Conservation (phyloP, 768 basidiomycete species). For the Basidioascus undulatus region DNA sequence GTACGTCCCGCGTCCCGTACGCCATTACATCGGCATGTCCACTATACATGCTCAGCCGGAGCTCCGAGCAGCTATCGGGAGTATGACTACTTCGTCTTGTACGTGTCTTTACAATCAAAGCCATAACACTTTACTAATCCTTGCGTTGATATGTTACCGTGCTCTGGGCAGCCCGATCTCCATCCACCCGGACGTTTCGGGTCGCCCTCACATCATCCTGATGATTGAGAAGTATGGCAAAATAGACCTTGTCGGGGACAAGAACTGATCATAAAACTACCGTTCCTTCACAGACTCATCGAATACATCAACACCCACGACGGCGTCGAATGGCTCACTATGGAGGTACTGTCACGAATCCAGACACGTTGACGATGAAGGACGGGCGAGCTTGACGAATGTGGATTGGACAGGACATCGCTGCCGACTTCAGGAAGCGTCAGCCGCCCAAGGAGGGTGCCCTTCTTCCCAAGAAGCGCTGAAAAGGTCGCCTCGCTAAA, state of each 20-base stretch:
- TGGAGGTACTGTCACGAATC: too few relatives aligned
- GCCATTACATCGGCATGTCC: neutral
- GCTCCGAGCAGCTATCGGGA: too few relatives aligned
- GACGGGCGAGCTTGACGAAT: too few relatives aligned
- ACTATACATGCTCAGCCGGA: neutral
- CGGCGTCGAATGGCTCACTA: conserved; percentile 42
- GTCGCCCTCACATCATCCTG: conserved; percentile 42
- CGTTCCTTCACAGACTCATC: neutral
- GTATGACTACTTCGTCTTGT: conserved; percentile 2
- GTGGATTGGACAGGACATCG: too few relatives aligned
- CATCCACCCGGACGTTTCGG: conserved; percentile 54
- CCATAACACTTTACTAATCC: too few relatives aligned
- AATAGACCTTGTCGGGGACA: too few relatives aligned
- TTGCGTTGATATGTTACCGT: conserved; percentile 27
- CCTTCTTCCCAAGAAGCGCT: too few relatives aligned
- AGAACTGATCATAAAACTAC: conserved; percentile 35
- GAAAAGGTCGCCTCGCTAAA: too few relatives aligned
- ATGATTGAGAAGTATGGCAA: conserved; percentile 60
- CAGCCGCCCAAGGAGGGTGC: too few relatives aligned
- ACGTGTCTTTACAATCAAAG: neutral
- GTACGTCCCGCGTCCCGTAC: conserved; percentile 29
- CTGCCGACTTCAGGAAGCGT: too few relatives aligned
- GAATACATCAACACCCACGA: conserved; percentile 22
- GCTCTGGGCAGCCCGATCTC: conserved; percentile 51
- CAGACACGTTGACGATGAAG: too few relatives aligned